Base-by-base conservation (phyloP, 2,329 filamentous ascomycete genomes). In the Dothideomycetes sp. region DNA sequence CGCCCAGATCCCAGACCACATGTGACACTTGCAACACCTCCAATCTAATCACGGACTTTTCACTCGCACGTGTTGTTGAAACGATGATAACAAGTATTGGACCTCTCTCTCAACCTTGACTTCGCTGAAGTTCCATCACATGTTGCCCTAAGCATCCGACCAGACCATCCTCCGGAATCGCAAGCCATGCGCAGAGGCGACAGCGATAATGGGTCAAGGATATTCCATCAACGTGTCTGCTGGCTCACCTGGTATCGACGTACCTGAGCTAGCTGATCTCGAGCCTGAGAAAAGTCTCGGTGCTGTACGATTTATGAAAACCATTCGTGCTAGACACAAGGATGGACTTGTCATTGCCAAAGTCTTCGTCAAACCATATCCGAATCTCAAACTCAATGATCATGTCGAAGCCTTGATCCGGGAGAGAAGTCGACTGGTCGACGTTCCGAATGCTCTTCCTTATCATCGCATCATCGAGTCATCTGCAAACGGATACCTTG, bases 401-500 rank as follows among this genome's bases (percentile, higher is more conserved):
- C 30, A 45, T 2, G 38, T 37, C 5, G 13, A 29, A 13, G 27
- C 41, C 12, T 23, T 48, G 23, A 43, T 46, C 11, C 11, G 15
- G 43, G 88, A 98, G 65, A 76, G 87, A 50, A 81, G 80, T 53
- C 70, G 79, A 32, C 70, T 98, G 33, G 73, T 78, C 42, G 81
- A 89, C 51, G 80, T 98, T 2, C 86, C 89, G 20, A 98, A 98
- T 65, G 87, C 87, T 32, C 70, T 98, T 45, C 77, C 79, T 38
- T 96, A 94, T 64, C 84, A 95, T 60, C 79, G 87, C 47, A 81
- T 94, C 45, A 74, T 95, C 54, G 91, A 98, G 64, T 95, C 88
- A 10, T 81, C 84, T 47, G 88, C 81, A 30, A 88, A 88, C 57
- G 91, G 88, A 33, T 94, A 94, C 58, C 75, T 98, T 15, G 85